phyloP scores from a whole-genome alignment of 176 grass and related monocot genomes.

The Alopecurus myosuroides region DNA sequence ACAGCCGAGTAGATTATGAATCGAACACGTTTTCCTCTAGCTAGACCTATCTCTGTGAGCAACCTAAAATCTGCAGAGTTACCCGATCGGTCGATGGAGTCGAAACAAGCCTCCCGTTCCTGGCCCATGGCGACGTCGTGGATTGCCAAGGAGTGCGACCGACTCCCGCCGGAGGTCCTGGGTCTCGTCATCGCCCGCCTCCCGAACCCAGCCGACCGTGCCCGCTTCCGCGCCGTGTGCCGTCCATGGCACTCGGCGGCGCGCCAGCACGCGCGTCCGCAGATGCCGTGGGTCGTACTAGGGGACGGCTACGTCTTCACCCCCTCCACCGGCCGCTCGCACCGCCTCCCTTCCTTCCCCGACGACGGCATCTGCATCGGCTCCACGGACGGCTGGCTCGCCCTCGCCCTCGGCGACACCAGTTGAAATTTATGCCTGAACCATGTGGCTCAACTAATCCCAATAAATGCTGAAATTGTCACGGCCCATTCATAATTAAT shows the following conservation, averaged over 20 bases:
- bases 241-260: neutral
- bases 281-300: neutral
- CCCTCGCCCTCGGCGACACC: neutral
- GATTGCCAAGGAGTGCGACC: neutral
- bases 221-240: neutral
- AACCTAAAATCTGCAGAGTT: neutral
- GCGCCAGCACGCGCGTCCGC: neutral
- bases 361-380: neutral
- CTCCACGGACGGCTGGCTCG: neutral
- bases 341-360: neutral
- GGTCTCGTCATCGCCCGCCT: neutral
- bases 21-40: too few relatives aligned
- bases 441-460: too few relatives aligned
- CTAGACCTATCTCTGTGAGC: too few relatives aligned
- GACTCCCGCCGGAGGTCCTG: neutral
- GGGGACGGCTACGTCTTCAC: neutral
- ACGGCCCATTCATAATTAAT: too few relatives aligned
- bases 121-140: neutral
- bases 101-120: neutral
- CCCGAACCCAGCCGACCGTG: neutral
- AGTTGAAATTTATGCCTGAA: too few relatives aligned
- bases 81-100: too few relatives aligned
- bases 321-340: neutral
- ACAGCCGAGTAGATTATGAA: too few relatives aligned
- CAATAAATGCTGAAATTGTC: too few relatives aligned